phyloP scores from a whole-genome alignment of 441 rosid genomes.

The Gossypium trilobum region DNA sequence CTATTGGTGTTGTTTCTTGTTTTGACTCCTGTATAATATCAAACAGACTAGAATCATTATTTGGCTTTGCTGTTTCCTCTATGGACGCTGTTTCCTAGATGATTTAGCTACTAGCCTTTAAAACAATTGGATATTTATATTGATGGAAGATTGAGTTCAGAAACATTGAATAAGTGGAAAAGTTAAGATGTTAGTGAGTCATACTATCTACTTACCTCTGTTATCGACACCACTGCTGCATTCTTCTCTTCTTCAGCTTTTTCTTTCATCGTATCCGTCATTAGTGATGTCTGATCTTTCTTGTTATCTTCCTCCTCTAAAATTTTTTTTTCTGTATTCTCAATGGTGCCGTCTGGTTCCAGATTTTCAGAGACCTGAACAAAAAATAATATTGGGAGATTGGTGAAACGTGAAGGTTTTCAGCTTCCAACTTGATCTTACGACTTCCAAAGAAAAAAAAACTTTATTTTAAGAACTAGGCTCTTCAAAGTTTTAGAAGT shows the following conservation, averaged over 20 bases:
- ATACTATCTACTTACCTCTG: background rate
- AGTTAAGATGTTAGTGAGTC: background rate
- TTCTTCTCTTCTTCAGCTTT: conserved; percentile 1
- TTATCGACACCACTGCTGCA: background rate
- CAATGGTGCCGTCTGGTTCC: background rate
- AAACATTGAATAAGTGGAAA: background rate
- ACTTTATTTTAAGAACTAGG: too few relatives aligned
- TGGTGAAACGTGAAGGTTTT: background rate
- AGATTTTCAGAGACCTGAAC: background rate
- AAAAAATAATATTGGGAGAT: background rate
- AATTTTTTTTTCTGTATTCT: background rate
- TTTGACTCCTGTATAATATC: background rate
- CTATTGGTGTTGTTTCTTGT: background rate
- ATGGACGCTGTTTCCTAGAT: conserved; percentile 11
- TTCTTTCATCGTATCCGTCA: background rate
- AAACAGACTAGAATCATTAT: background rate
- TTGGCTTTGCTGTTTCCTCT: background rate
- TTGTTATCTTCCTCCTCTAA: background rate
- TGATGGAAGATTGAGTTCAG: background rate
- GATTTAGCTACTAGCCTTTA: conserved; percentile 8
- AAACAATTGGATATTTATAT: background rate
- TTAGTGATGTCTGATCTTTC: background rate
- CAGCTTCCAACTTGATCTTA: background rate
- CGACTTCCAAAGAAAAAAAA: too few relatives aligned
- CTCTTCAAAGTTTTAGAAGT: background rate